Evolutionary conservation across 805 yeast genomes (phyloP), one percentile per base, ranked within the genome.

Genomic region (Metschnikowia anglica): DNA sequence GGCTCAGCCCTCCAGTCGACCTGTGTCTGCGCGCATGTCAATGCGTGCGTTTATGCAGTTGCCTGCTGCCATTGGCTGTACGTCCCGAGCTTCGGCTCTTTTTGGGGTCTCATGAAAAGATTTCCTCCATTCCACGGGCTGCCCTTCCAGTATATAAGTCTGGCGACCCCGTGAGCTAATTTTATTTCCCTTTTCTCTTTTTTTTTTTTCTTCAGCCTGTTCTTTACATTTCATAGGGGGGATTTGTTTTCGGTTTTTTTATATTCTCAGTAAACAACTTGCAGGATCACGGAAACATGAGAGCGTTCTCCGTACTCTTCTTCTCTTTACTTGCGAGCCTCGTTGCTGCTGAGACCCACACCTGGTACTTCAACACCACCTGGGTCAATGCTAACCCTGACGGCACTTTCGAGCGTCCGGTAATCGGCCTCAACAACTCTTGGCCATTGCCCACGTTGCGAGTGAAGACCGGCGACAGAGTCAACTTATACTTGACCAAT

Each of bases 401-500:
- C 63, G 88, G 88, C 4, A 59, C 66, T 18, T 60, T 63, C 25
- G 76, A 70, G 37, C 75, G 83, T 52, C 66, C 64, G 24, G 79
- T 83, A 54, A 76, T 85, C 44, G 85, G 88, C 0, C 80, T 83
- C 58, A 83, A 85, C 57, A 79, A 77, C 21, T 56, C 78, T 19
- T 83, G 88, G 81, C 98, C 98, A 46, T 81, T 93, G 76, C 99
- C 99, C n/a, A 76, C 76, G 40, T 66, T 91, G 53, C 72, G 78
- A 37, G 89, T 87, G 50, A 73, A 77, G 52, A 82, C 79, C 60
- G 95, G 95, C 54, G 99, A 93, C 66, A 74, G 84, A 11, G 74
- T 93, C 39, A 63, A 82, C 44, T 68, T 88, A 29, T 79, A 83
- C 56, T 74, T 91, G 65, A 80, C 78, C 51, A 93, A 93, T 60